These are phyloP conservation scores for Flaveria sonorensis DNA, from an alignment of 129 eudicot genomes.

Conservation along the genomic window DNA sequence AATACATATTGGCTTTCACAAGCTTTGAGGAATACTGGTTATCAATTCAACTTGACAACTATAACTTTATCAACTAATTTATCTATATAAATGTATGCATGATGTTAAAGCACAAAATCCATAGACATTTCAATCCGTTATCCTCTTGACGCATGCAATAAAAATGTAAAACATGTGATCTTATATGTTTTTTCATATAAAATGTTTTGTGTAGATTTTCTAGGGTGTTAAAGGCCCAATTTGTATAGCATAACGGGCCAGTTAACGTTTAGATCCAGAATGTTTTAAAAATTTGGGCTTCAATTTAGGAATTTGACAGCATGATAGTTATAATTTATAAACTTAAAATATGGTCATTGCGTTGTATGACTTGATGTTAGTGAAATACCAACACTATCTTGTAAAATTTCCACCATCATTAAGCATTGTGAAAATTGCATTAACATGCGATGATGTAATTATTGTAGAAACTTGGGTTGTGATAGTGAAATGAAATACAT, in stretches of 20 bases:
- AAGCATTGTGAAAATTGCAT: background rate
- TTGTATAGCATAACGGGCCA: background rate
- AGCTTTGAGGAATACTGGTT: no score
- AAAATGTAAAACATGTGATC: no score
- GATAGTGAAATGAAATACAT: background rate
- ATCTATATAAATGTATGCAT: no score
- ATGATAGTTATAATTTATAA: no score
- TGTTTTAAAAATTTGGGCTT: background rate
- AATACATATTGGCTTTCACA: no score
- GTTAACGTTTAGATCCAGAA: background rate
- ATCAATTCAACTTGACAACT: no score
- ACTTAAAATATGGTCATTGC: background rate
- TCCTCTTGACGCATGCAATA: no score
- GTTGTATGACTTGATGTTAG: background rate
- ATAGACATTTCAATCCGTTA: no score
- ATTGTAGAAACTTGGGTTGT: background rate
- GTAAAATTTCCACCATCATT: background rate
- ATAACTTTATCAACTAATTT: no score
- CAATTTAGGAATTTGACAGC: background rate
- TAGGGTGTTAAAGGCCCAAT: background rate
- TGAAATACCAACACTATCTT: background rate
- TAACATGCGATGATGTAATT: background rate
- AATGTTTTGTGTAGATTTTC: no score
- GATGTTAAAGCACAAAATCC: no score
- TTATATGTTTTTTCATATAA: no score